phyloP scores from a whole-genome alignment of 768 basidiomycete species.

The Lentinula aciculospora region DNA sequence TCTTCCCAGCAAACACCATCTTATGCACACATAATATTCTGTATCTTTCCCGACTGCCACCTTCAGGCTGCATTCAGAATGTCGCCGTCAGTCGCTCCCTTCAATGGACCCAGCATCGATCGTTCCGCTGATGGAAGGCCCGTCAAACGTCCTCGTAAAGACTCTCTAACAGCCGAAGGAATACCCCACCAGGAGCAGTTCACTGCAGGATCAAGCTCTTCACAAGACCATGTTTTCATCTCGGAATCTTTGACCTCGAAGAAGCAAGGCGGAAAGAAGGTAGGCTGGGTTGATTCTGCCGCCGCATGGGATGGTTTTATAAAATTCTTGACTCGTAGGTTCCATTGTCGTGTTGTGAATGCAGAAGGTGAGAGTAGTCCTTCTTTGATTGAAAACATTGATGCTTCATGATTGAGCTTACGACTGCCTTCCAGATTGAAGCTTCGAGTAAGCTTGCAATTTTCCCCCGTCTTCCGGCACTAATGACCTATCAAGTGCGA shows the following conservation, averaged over 20 bases:
- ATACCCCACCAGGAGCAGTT: conserved; percentile 16
- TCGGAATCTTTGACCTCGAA: conserved; percentile 39
- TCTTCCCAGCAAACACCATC: neutral
- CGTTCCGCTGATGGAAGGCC: conserved; percentile 23
- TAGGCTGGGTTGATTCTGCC: conserved; percentile 16
- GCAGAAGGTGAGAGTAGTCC: conserved; percentile 42
- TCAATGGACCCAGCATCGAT: conserved; percentile 9
- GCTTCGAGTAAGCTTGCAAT: neutral
- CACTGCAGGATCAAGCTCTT: conserved; percentile 19
- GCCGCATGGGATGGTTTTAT: neutral
- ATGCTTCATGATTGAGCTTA: neutral
- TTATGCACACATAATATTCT: conserved; percentile 2
- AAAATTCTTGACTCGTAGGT: conserved; percentile 24
- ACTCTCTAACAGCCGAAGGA: conserved; percentile 11
- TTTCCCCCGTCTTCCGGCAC: conserved; percentile 2
- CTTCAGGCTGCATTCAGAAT: conserved; percentile 16
- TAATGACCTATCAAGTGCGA: conserved; percentile 32
- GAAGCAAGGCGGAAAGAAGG: conserved; percentile 44
- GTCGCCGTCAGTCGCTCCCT: conserved; percentile 12
- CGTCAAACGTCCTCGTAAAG: conserved; percentile 42
- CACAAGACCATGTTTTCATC: conserved; percentile 46
- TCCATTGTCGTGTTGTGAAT: conserved; percentile 60
- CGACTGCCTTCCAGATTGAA: neutral
- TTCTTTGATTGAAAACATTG: too few relatives aligned
- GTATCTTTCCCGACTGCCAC: conserved; percentile 18